Percentiles rank a stretch among this genome's conserved stretches.
phyloP scores from a whole-genome alignment of 2,329 filamentous ascomycete genomes.

The Aspergillus chevalieri region DNA sequence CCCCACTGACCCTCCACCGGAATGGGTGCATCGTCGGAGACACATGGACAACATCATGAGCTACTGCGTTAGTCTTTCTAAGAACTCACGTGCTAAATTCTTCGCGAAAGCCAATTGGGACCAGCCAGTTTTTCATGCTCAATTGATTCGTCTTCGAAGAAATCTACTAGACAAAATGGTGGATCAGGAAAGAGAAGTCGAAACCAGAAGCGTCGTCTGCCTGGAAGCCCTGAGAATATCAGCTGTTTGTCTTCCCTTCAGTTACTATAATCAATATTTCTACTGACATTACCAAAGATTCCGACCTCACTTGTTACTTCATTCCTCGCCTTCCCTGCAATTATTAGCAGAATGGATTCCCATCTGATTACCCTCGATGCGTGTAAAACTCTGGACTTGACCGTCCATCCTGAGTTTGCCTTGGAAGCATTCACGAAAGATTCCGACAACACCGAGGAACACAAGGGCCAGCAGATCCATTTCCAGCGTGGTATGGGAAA shows the following conservation, averaged over 20 bases:
- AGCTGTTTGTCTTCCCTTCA: constrained; percentile 48
- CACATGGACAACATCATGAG: constrained; percentile 65
- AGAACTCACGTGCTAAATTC: constrained; percentile 49
- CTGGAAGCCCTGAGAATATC: constrained; percentile 73
- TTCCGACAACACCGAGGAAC: constrained; percentile 74
- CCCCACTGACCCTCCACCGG: constrained; percentile 30
- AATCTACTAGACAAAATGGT: constrained; percentile 70
- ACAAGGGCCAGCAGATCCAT: constrained; percentile 61
- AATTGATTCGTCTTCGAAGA: constrained; percentile 68
- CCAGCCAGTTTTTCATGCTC: constrained; percentile 76
- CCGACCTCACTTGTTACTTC: constrained; percentile 64
- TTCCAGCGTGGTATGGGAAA: constrained; percentile 81
- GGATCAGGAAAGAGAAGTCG: constrained; percentile 43
- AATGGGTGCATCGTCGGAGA: constrained; percentile 30
- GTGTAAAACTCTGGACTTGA: constrained; percentile 58
- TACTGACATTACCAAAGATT: constrained; percentile 47
- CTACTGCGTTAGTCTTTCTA: constrained; percentile 73
- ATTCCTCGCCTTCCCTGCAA: constrained; percentile 70
- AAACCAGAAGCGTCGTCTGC: constrained; percentile 60
- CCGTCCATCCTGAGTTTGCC: constrained; percentile 62
- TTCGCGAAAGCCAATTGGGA: constrained; percentile 51
- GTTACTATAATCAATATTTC: background rate
- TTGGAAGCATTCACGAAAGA: constrained; percentile 92
- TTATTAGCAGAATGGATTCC: constrained; percentile 77
- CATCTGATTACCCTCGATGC: constrained; percentile 75